A percentile compares a stretch with the other conserved stretches of the same genome.
Evolutionary conservation across 2,329 filamentous ascomycete genomes (phyloP).

Genomic region (Diaporthe velutina): DNA sequence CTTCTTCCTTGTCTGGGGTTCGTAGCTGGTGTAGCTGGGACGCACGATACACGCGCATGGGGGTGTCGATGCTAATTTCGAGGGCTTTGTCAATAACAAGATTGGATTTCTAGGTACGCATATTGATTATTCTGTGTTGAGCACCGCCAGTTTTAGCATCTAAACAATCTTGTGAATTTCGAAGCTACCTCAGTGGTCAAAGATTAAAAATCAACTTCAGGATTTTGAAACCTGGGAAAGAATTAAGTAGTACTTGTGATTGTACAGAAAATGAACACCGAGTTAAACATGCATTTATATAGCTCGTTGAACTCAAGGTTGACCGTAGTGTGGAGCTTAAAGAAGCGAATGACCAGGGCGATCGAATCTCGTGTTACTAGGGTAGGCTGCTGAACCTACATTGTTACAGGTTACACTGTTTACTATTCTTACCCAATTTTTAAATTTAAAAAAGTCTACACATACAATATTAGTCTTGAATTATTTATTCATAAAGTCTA

Average conservation of each 20-base stretch:
- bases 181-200: not conserved
- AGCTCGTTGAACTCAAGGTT: not conserved
- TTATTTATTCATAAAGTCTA: too few relatives aligned
- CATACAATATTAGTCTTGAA: not conserved
- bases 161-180: not conserved
- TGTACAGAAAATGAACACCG: not conserved
- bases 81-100: not conserved
- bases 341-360: not conserved
- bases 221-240: not conserved
- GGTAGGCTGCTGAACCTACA: not conserved
- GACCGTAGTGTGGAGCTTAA: not conserved
- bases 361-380: not conserved
- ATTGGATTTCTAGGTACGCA: not conserved
- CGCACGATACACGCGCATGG: not conserved
- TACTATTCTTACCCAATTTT: not conserved
- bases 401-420: too few relatives aligned
- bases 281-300: not conserved
- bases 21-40: not conserved
- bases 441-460: not conserved
- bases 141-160: not conserved
- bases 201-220: not conserved
- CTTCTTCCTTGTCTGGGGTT: not conserved
- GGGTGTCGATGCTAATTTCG: not conserved
- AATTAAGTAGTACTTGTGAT: not conserved
- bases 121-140: not conserved